Conservation (phyloP, 495 filamentous ascomycete genomes). For the Thozetella sp. region DNA sequence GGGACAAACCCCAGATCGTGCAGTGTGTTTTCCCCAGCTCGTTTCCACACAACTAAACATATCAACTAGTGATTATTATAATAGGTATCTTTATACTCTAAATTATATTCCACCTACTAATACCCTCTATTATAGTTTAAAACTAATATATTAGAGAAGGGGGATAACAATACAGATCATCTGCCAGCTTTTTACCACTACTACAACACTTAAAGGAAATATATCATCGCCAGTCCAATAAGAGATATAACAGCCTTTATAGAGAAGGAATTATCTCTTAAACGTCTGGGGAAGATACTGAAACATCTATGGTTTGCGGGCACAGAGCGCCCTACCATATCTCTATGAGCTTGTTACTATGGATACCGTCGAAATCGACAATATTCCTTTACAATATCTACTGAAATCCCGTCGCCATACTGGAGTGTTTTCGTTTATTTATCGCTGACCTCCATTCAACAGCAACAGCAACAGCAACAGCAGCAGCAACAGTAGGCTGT, state of each 20-base stretch:
- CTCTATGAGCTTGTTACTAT: slow-evolving; percentile 9
- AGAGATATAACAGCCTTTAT: slow-evolving; percentile 11
- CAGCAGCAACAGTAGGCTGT: too few relatives aligned
- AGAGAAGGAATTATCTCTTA: slow-evolving; percentile 12
- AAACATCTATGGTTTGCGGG: slow-evolving; percentile 18
- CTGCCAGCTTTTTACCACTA: slow-evolving; percentile 15
- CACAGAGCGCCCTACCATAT: slow-evolving; percentile 8
- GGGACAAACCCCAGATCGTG: too few relatives aligned
- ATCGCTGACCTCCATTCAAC: too few relatives aligned
- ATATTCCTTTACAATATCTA: too few relatives aligned
- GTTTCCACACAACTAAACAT: too few relatives aligned
- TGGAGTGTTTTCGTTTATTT: too few relatives aligned
- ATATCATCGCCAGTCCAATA: slow-evolving; percentile 7
- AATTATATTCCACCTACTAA: too few relatives aligned
- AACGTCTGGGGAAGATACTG: slow-evolving; percentile 6
- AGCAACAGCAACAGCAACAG: too few relatives aligned
- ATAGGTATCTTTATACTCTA: too few relatives aligned
- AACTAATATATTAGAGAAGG: slow-evolving; percentile 7
- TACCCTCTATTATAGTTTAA: slow-evolving; percentile 8
- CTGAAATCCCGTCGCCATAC: too few relatives aligned
- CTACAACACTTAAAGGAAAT: slow-evolving; percentile 6
- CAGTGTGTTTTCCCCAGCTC: too few relatives aligned
- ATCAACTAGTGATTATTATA: too few relatives aligned
- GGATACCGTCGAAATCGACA: slow-evolving; percentile 10
- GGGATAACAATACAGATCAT: slow-evolving; percentile 5